These are phyloP conservation scores for Diaporthe longicolla DNA, from an alignment of 2,329 filamentous ascomycete species.

Conservation along the genomic window DNA sequence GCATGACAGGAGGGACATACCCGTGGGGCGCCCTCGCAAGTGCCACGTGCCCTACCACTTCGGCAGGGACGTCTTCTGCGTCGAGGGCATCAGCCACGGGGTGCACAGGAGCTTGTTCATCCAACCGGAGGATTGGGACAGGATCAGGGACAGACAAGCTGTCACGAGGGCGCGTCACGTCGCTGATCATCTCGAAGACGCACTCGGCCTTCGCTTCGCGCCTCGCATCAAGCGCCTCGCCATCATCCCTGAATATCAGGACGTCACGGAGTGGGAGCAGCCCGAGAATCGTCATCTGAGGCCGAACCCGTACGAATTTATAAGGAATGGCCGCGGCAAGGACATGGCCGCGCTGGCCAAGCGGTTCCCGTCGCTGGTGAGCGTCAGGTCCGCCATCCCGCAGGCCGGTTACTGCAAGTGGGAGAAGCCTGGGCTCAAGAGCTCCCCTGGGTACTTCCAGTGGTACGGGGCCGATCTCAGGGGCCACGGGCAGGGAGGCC, in stretches of 20 bases:
- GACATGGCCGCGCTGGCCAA: not conserved
- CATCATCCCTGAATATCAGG: not conserved
- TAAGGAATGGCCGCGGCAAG: not conserved
- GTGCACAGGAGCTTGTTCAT: not conserved
- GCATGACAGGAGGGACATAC: fast-evolving
- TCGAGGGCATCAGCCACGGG: not conserved
- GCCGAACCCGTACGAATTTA: too few relatives aligned
- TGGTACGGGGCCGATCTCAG: not conserved
- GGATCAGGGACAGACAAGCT: too few relatives aligned
- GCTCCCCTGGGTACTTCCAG: not conserved
- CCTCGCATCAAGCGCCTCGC: not conserved
- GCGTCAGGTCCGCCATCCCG: not conserved
- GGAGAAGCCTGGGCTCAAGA: too few relatives aligned
- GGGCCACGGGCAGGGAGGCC: not conserved
- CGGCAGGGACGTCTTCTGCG: not conserved
- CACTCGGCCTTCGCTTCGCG: not conserved
- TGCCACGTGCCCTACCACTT: not conserved
- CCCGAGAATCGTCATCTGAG: too few relatives aligned
- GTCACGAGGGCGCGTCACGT: too few relatives aligned
- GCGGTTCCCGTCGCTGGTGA: not conserved
- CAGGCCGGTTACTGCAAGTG: too few relatives aligned
- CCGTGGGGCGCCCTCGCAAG: not conserved
- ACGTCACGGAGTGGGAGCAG: not conserved
- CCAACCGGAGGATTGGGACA: too few relatives aligned
- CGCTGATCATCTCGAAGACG: too few relatives aligned